Percentiles rank a stretch among this genome's conserved stretches.
These are phyloP conservation scores for Coniosporium apollinis DNA, from an alignment of 495 filamentous ascomycete species.

Conservation along the genomic window DNA sequence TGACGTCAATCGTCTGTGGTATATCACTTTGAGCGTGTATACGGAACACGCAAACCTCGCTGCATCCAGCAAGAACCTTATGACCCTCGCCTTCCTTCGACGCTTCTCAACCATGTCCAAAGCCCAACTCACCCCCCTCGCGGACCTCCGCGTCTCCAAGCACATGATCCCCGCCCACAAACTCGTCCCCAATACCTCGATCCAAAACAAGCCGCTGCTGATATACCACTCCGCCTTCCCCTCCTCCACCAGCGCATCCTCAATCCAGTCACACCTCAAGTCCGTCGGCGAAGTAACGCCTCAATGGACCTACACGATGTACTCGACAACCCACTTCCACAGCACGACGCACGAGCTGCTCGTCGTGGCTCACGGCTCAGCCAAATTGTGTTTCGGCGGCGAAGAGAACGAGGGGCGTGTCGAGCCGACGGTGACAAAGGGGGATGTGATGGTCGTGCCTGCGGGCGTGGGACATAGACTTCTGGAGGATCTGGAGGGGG, in stretches of 20 bases:
- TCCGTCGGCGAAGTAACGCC: slow-evolving; percentile 36
- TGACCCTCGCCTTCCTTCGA: too few relatives aligned
- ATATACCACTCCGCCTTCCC: slow-evolving; percentile 37
- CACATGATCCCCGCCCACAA: slow-evolving; percentile 41
- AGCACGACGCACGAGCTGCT: slow-evolving; percentile 50
- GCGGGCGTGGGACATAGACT: slow-evolving; percentile 49
- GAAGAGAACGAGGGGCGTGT: slow-evolving; percentile 42
- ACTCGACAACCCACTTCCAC: slow-evolving; percentile 46
- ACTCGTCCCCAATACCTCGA: slow-evolving; percentile 46
- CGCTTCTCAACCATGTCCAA: not conserved
- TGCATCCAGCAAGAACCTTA: too few relatives aligned
- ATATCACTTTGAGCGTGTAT: too few relatives aligned
- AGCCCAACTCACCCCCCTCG: slow-evolving; percentile 27
- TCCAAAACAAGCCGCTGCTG: slow-evolving; percentile 44
- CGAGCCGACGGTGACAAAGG: slow-evolving; percentile 35
- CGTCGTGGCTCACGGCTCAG: slow-evolving; percentile 37
- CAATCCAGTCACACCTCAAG: slow-evolving; percentile 37
- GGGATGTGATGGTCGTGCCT: slow-evolving; percentile 49
- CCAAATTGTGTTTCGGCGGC: slow-evolving; percentile 48
- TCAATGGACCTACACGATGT: slow-evolving; percentile 57
- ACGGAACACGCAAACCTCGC: too few relatives aligned
- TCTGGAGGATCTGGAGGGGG: slow-evolving; percentile 34
- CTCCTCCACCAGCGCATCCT: slow-evolving; percentile 20
- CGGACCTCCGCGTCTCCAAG: slow-evolving; percentile 34
- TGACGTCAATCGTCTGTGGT: too few relatives aligned